These are phyloP conservation scores for Solanum sparsipilum DNA, from an alignment of 257 asterid genomes.

Conservation along the genomic window DNA sequence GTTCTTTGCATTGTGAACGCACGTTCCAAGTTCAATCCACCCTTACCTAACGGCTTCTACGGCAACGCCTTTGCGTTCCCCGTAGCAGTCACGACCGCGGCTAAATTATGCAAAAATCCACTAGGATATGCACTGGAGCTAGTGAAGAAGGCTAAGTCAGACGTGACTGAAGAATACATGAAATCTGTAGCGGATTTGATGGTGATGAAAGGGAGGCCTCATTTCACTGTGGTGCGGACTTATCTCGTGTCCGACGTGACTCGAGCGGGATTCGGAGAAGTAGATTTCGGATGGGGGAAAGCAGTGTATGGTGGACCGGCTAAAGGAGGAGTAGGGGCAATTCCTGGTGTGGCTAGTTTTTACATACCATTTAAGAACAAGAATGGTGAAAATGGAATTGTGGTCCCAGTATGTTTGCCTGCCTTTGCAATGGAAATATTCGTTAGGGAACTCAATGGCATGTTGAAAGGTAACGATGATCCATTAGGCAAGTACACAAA, in stretches of 20 bases:
- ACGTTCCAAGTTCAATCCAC: conserved; percentile 7
- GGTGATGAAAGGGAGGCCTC: conserved; percentile 24
- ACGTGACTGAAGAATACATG: conserved; percentile 23
- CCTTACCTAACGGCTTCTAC: conserved; percentile 19
- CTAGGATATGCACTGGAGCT: conserved; percentile 19
- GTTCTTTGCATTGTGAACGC: conserved; percentile 12
- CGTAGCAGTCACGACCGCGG: conserved; percentile 23
- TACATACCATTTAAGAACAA: conserved; percentile 26
- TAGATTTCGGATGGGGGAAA: conserved; percentile 66
- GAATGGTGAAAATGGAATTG: conserved; percentile 43
- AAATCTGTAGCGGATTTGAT: conserved; percentile 24
- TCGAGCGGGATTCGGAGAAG: conserved; percentile 31
- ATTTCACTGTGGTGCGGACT: conserved; percentile 19
- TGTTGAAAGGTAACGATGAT: conserved; percentile 13
- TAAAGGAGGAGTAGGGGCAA: conserved; percentile 42
- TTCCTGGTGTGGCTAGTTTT: conserved; percentile 44
- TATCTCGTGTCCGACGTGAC: conserved; percentile 43
- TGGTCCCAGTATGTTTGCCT: conserved; percentile 46
- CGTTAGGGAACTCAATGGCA: conserved; percentile 24
- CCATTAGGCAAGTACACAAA: background rate
- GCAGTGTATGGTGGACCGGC: conserved; percentile 52
- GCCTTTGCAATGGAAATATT: conserved; percentile 47
- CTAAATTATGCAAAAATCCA: conserved; percentile 9
- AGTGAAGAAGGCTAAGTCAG: conserved; percentile 11
- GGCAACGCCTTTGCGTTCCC: conserved; percentile 30